Evolutionary conservation across 139 green algal species (phyloP).

Genomic region (Picochlorum costavermella): DNA sequence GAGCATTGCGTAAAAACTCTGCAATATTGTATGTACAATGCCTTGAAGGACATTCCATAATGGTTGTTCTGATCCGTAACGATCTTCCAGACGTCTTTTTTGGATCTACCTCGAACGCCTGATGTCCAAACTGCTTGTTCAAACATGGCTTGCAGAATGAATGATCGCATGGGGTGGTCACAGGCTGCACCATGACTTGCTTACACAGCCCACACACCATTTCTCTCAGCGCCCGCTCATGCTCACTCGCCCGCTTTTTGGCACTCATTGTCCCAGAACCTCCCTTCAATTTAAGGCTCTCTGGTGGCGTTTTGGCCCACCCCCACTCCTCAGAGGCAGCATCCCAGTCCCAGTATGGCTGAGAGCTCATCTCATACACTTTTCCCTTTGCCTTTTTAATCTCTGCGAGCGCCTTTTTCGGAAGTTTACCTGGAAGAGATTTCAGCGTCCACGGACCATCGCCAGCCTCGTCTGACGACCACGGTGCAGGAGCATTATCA

Average conservation of each 20-base stretch:
- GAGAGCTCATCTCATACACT: constrained; percentile 49
- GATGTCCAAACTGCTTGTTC: constrained; percentile 47
- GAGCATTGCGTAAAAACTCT: constrained; percentile 58
- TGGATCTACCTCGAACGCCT: constrained; percentile 19
- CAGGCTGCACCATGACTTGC: constrained; percentile 42
- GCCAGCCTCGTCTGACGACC: constrained; percentile 47
- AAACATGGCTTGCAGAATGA: constrained; percentile 88
- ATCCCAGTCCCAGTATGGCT: constrained; percentile 65
- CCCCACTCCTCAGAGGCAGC: constrained; percentile 47
- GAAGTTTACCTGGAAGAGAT: constrained; percentile 32
- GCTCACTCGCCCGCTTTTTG: constrained; percentile 46
- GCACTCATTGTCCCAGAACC: constrained; percentile 11
- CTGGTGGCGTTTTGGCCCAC: constrained; percentile 50
- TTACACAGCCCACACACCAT: constrained; percentile 74
- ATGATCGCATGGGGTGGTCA: constrained; percentile 79
- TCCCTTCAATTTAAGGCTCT: constrained; percentile 31
- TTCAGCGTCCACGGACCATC: background rate
- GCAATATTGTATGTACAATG: constrained; percentile 61
- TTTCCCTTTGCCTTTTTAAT: constrained; percentile 49
- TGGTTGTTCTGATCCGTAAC: constrained; percentile 59
- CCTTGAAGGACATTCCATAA: constrained; percentile 43
- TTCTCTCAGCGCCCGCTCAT: constrained; percentile 63
- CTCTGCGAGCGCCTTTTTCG: constrained; percentile 49
- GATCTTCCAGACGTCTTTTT: constrained; percentile 19
- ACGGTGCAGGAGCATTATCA: constrained; percentile 89